These are phyloP conservation scores for Orbilia ellipsospora DNA, from an alignment of 2,329 filamentous ascomycete genomes.

Conservation along the genomic window DNA sequence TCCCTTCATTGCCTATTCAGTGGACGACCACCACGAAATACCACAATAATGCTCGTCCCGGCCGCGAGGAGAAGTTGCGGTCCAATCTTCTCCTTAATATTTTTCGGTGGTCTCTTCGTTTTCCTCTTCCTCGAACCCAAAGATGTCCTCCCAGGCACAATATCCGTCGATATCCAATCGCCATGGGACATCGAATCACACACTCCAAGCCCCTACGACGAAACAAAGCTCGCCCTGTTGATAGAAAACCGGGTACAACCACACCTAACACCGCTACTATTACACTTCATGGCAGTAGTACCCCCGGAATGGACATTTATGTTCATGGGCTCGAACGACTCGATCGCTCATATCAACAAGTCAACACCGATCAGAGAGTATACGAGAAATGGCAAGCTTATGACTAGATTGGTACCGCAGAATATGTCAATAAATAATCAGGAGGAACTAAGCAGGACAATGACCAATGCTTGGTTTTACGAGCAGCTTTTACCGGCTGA, in stretches of 20 bases:
- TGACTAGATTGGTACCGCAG: conserved; percentile 67
- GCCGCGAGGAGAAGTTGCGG: conserved; percentile 23
- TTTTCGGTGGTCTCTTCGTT: conserved; percentile 25
- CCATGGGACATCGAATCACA: conserved; percentile 2
- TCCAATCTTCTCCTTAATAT: conserved; percentile 24
- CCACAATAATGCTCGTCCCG: conserved; percentile 21
- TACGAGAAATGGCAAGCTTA: conserved; percentile 58
- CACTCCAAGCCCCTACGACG: conserved; percentile 44
- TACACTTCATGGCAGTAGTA: conserved; percentile 70
- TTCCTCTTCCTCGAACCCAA: conserved; percentile 21
- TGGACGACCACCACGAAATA: background rate
- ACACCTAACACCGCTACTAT: conserved; percentile 63
- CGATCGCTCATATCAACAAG: conserved; percentile 63
- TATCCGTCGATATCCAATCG: conserved; percentile 26
- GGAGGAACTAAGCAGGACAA: conserved; percentile 68
- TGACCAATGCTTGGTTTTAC: conserved; percentile 69
- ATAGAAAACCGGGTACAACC: conserved; percentile 67
- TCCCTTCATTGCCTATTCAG: background rate
- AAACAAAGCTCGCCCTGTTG: conserved; percentile 67
- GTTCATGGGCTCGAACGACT: conserved; percentile 68
- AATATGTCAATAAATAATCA: conserved; percentile 68
- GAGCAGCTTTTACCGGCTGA: conserved; percentile 67
- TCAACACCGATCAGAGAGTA: conserved; percentile 56
- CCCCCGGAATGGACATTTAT: conserved; percentile 71
- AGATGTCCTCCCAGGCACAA: conserved; percentile 22